These are phyloP conservation scores for Blepharisma japonicum DNA, from an alignment of 73 alveolate species.

Conservation along the genomic window DNA sequence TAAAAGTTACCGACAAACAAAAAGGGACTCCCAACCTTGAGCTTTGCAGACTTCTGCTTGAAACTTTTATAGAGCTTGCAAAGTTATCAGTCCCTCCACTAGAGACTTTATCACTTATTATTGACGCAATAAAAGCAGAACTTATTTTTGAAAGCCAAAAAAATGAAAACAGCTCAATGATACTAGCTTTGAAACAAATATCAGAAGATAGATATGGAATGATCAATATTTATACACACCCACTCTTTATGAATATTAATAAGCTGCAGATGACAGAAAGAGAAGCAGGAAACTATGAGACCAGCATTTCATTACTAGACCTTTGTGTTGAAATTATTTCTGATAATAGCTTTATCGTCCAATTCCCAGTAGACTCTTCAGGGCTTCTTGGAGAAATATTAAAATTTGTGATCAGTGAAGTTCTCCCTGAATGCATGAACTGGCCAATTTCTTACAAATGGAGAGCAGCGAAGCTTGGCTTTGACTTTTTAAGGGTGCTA, in stretches of 20 bases:
- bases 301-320: neutral
- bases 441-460: constrained; percentile 16
- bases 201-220: neutral
- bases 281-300: neutral
- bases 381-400: neutral
- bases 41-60: neutral
- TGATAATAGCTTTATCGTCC: neutral
- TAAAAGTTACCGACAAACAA: neutral
- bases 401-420: constrained; percentile 1
- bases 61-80: constrained; percentile 13
- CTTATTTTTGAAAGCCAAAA: neutral
- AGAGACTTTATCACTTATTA: neutral
- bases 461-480: neutral
- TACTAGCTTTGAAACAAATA: neutral
- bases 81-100: neutral
- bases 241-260: neutral
- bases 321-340: neutral
- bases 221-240: neutral
- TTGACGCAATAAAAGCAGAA: neutral
- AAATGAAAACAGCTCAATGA: neutral
- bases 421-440: neutral
- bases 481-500: neutral
- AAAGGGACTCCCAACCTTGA: neutral
- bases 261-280: neutral
- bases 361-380: neutral